Evolutionary conservation across 192 early-diverging fungal genomes (phyloP).

Genomic region (Mortierella claussenii): DNA sequence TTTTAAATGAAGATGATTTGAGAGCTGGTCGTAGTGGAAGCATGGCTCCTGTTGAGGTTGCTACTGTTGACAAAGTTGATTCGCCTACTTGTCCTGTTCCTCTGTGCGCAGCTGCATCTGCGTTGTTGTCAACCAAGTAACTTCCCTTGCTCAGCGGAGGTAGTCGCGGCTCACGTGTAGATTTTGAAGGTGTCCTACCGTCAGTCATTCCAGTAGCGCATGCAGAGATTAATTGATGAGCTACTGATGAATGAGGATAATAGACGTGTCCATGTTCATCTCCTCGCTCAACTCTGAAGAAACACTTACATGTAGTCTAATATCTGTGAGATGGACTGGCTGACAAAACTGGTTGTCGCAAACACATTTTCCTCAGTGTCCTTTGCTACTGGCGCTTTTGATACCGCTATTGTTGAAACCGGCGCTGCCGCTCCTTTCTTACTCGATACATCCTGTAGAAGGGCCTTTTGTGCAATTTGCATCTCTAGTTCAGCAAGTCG

Average conservation of each 20-base stretch:
- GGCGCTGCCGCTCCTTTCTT: neutral
- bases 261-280: too few relatives aligned
- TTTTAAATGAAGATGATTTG: neutral
- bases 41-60: neutral
- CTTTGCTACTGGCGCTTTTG: neutral
- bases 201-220: too few relatives aligned
- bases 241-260: too few relatives aligned
- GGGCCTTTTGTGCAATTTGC: constrained; percentile 4
- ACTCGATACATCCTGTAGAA: neutral
- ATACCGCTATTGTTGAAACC: neutral
- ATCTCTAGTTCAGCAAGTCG: constrained; percentile 29
- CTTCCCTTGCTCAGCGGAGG: constrained; percentile 19
- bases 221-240: too few relatives aligned
- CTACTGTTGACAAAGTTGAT: neutral
- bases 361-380: neutral
- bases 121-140: neutral
- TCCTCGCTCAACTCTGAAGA: too few relatives aligned
- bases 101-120: neutral
- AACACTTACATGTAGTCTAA: constrained; percentile 28
- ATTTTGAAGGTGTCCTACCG: neutral
- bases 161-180: constrained; percentile 8
- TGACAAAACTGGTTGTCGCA: constrained; percentile 10
- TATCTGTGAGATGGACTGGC: constrained; percentile 31
- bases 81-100: neutral
- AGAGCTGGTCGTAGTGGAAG: constrained; percentile 14